A percentile compares a stretch with the other conserved stretches of the same genome.
phyloP scores from a whole-genome alignment of 2,329 filamentous ascomycete species.

The Coniella vitis region DNA sequence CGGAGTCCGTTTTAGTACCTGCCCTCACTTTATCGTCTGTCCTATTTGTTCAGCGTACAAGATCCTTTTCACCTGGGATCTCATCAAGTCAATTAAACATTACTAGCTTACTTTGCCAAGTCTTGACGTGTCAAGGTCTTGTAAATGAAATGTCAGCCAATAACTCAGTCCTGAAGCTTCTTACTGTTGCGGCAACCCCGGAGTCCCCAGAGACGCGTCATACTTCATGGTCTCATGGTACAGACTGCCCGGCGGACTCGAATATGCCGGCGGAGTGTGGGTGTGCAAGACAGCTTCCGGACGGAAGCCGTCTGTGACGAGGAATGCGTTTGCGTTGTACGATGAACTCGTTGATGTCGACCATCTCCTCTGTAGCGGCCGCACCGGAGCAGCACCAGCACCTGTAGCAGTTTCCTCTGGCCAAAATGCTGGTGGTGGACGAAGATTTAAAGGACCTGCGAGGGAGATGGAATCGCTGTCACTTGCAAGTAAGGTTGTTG shows the following conservation, averaged over 20 bases:
- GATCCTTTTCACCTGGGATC: no score
- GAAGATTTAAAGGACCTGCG: neutral
- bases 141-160: no score
- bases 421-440: no score
- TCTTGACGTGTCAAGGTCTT: no score
- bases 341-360: constrained; percentile 17
- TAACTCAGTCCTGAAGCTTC: neutral
- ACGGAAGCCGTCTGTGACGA: constrained; percentile 13
- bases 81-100: no score
- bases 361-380: constrained; percentile 10
- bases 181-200: constrained; percentile 5
- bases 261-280: neutral
- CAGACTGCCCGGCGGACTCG: constrained; percentile 12
- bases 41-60: no score
- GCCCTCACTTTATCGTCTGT: no score
- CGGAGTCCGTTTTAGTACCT: no score
- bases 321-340: constrained; percentile 8
- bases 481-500: constrained; percentile 7
- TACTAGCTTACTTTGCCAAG: no score
- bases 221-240: constrained; percentile 16
- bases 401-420: no score
- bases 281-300: neutral
- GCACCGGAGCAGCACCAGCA: neutral
- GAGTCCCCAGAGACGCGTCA: constrained; percentile 7
- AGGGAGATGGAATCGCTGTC: constrained; percentile 7